Percentiles rank a stretch among this genome's conserved stretches.
Evolutionary conservation across 495 filamentous ascomycete species (phyloP).

Genomic region (Penicillium angulare): DNA sequence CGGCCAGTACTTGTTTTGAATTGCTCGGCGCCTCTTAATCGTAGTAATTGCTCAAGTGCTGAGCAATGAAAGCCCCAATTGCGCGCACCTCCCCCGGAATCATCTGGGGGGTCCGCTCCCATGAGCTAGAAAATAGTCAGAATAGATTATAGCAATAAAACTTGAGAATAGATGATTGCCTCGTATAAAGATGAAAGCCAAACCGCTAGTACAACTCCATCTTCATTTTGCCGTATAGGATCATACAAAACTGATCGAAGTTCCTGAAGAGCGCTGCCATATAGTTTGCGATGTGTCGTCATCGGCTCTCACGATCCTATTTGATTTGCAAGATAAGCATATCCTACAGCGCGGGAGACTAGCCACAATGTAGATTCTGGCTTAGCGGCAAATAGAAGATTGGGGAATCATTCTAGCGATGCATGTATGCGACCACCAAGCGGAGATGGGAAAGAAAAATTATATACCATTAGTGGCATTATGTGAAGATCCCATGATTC

Average conservation of each 20-base stretch:
- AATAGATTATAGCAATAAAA: background rate
- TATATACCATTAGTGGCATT: background rate
- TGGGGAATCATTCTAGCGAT: background rate
- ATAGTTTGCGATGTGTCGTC: background rate
- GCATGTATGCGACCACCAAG: background rate
- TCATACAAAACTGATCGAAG: background rate
- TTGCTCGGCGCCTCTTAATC: background rate
- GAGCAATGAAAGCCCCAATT: conserved; percentile 2
- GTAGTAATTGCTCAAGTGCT: background rate
- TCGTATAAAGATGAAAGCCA: background rate
- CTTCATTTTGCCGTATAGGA: background rate
- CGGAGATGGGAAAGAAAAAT: background rate
- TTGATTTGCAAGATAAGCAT: background rate
- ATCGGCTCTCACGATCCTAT: background rate
- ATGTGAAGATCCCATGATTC: background rate
- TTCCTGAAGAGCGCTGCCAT: background rate
- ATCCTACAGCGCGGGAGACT: background rate
- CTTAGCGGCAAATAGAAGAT: background rate
- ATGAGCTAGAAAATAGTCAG: background rate
- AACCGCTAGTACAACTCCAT: background rate
- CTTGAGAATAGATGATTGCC: background rate
- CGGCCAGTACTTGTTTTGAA: conserved; percentile 3
- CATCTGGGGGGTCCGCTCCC: background rate
- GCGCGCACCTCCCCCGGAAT: background rate
- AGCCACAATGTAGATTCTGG: background rate